Evolutionary conservation across 2,329 filamentous ascomycete species (phyloP), one percentile per base, ranked within the genome.

Genomic region (Beauveria rudraprayagi): DNA sequence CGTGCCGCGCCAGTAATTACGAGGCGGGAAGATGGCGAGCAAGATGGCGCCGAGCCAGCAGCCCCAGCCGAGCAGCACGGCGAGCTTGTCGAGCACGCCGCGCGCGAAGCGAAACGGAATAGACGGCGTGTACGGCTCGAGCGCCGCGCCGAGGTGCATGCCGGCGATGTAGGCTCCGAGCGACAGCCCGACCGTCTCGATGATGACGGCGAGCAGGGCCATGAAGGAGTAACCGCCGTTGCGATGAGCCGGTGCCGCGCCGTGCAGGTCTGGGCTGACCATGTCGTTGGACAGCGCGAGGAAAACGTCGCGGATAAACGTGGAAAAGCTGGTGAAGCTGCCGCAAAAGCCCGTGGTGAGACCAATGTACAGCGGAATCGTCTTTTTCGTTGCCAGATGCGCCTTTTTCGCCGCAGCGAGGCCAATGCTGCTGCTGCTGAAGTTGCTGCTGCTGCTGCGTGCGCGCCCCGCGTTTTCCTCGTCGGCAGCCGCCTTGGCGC

Each of bases 251-350:
- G 77, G 71, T 0, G 75, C 71, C 1, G 72, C 70, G 0, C 74
- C 71, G 0, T 66, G 69, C 22, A 75, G 73, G 0, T 73, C 70
- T 1, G 72, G 69, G 10, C 73, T 76, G 30, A 46, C 40, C 11
- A 95, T 75, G 65, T 88, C 82, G 70, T 96, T 94, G 4, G 90
- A 87, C 19, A 95, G 75, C 0, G 90, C 88, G 24, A 96, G 80
- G 70, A 95, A 96, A 16, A 81, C 75, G 67, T 96, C 92, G 7
- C 90, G 83, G 52, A 92, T 86, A 70, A 96, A 95, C 22, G 87
- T 86, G 0, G 92, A 96, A 73, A 96, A 96, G 10, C 89, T 92
- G 0, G 92, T 97, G 69, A 94, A 90, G 66, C 89, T 92, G 64
- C 93, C 91, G 68, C 91, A 96, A 72, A 94, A 94, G 11, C 89